Percentiles rank a stretch among this genome's conserved stretches.
Conservation (phyloP, 2,329 filamentous ascomycete genomes). For the Botrytis byssoidea region DNA sequence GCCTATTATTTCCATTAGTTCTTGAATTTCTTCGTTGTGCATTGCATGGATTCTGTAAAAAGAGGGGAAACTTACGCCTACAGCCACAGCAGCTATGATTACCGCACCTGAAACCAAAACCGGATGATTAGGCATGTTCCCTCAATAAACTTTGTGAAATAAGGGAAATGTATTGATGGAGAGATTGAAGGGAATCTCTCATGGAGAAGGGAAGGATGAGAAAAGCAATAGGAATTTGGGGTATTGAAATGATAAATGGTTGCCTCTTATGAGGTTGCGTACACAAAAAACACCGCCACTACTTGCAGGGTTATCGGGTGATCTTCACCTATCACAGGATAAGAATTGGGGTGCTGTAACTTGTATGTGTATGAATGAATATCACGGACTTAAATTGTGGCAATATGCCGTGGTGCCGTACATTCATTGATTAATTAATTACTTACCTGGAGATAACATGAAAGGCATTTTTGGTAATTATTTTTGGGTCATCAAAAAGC, state of each 20-base stretch:
- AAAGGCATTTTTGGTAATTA: constrained; percentile 13
- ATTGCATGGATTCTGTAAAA: constrained; percentile 1
- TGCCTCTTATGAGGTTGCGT: constrained; percentile 15
- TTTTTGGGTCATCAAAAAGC: neutral
- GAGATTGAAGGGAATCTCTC: neutral
- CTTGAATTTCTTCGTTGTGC: neutral
- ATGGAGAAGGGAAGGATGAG: constrained; percentile 4
- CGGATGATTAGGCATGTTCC: constrained; percentile 38
- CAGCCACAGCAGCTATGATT: constrained; percentile 37
- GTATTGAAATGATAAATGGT: constrained; percentile 11
- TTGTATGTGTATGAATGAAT: neutral
- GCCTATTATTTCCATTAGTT: constrained; percentile 30
- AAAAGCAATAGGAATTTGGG: constrained; percentile 12
- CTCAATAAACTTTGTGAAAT: constrained; percentile 14
- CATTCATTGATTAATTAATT: neutral
- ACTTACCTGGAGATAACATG: constrained; percentile 21
- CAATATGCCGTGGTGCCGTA: neutral
- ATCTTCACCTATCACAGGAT: constrained; percentile 18
- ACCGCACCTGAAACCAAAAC: constrained; percentile 38
- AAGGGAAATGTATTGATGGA: constrained; percentile 5
- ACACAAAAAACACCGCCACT: constrained; percentile 18
- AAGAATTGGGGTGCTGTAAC: neutral
- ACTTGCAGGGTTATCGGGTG: constrained; percentile 18
- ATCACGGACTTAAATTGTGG: constrained; percentile 19
- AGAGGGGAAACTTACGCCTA: constrained; percentile 34